These are phyloP conservation scores for Stachybotrys chlorohalonatus DNA, from an alignment of 2,329 filamentous ascomycete genomes.

Conservation along the genomic window DNA sequence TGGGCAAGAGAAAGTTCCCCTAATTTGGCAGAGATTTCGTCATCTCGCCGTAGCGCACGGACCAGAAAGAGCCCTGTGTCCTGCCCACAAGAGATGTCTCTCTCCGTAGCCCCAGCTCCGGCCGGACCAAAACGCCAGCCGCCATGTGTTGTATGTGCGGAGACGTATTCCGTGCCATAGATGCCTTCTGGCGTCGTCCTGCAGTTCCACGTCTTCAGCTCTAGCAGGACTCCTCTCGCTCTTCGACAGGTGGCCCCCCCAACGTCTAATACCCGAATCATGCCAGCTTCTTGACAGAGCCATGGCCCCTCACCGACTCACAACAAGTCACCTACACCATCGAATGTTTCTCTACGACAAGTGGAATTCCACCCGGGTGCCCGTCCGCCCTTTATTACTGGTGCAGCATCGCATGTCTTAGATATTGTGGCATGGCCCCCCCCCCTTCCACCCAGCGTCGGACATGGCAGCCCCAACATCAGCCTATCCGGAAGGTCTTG, in stretches of 20 bases:
- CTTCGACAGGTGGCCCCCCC: too few species aligned
- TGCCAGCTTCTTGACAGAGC: background rate
- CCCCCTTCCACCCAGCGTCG: slow-evolving; percentile 3
- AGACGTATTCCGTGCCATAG: too few species aligned
- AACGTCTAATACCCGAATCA: too few species aligned
- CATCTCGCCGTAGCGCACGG: background rate
- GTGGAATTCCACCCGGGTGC: background rate
- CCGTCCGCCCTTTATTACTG: slow-evolving; percentile 3
- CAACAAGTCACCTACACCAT: background rate
- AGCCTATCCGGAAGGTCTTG: background rate
- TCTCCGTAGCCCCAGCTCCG: background rate
- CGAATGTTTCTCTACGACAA: background rate
- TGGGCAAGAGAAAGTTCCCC: background rate
- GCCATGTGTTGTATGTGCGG: too few species aligned
- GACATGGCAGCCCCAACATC: slow-evolving; percentile 3
- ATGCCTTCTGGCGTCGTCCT: too few species aligned
- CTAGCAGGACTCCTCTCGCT: too few species aligned
- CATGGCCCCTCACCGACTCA: background rate
- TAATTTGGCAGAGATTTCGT: slow-evolving; percentile 1
- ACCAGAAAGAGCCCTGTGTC: slow-evolving; percentile 1
- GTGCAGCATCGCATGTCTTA: slow-evolving; percentile 1
- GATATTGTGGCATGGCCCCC: slow-evolving; percentile 3
- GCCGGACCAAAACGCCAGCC: background rate
- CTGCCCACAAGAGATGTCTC: slow-evolving; percentile 6
- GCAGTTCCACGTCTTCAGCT: too few species aligned